Conservation (phyloP, 2,329 filamentous ascomycete genomes). For the Cladophialophora immunda region DNA sequence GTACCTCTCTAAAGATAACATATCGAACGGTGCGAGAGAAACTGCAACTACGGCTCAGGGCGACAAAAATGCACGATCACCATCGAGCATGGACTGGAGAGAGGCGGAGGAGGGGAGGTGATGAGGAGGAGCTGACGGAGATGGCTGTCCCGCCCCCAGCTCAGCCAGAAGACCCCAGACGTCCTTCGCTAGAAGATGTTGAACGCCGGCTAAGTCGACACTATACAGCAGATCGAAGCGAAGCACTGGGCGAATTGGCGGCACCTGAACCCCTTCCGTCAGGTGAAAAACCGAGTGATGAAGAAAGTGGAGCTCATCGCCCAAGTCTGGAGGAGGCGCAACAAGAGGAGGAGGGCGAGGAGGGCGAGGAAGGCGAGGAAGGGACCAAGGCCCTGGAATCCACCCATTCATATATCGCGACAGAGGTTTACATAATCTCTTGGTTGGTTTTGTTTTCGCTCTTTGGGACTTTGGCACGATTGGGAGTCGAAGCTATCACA, state of each 20-base stretch:
- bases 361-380: constrained; percentile 8
- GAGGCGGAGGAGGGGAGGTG: background rate
- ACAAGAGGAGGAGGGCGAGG: constrained; percentile 23
- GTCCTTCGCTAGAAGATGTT: constrained; percentile 17
- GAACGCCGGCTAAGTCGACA: constrained; percentile 23
- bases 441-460: constrained; percentile 84
- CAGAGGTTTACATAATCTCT: constrained; percentile 63
- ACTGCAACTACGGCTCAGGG: background rate
- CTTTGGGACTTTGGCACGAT: constrained; percentile 77
- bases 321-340: constrained; percentile 27
- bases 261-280: constrained; percentile 14
- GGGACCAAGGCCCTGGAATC: background rate
- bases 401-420: constrained; percentile 14
- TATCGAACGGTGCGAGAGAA: background rate
- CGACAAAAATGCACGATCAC: constrained; percentile 9
- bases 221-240: constrained; percentile 4
- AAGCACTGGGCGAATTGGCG: constrained; percentile 22
- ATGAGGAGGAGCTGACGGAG: constrained; percentile 25
- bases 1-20: background rate
- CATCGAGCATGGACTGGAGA: background rate
- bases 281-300: constrained; percentile 19
- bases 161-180: constrained; percentile 16
- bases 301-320: constrained; percentile 21
- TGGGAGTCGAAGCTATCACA: constrained; percentile 79
- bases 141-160: constrained; percentile 18